Evolutionary conservation across 192 early-diverging fungal species (phyloP).

Genomic region (Chytriomyces sp.): DNA sequence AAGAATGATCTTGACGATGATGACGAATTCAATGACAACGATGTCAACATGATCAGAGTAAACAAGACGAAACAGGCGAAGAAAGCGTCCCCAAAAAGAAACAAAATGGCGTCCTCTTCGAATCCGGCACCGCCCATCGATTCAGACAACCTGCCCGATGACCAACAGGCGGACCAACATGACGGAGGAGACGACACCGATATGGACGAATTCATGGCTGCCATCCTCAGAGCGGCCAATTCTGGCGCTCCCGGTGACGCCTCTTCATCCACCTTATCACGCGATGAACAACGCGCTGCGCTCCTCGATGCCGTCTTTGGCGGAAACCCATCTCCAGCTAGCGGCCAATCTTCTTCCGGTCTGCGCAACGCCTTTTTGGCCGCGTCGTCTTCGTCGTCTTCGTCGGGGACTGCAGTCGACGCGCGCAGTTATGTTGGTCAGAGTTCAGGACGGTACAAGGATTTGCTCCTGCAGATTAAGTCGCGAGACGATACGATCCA

Average conservation of each 20-base stretch:
- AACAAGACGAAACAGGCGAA: not conserved
- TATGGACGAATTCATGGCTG: conserved; percentile 34
- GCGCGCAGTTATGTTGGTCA: conserved; percentile 42
- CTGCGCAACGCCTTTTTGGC: too few relatives aligned
- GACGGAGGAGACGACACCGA: not conserved
- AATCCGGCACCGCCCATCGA: not conserved
- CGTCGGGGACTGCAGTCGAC: conserved; percentile 4
- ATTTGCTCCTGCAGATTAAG: conserved; percentile 63
- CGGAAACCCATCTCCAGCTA: not conserved
- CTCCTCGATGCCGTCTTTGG: conserved; percentile 30
- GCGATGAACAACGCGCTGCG: conserved; percentile 17
- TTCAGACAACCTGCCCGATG: not conserved
- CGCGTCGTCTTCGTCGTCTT: not conserved
- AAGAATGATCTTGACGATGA: not conserved
- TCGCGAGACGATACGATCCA: conserved; percentile 64
- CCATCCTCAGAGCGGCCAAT: conserved; percentile 27
- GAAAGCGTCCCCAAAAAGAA: not conserved
- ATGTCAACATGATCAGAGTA: not conserved
- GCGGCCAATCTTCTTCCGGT: too few relatives aligned
- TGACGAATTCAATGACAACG: not conserved
- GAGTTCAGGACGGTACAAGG: conserved; percentile 53
- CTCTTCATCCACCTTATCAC: not conserved
- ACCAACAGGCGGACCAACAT: not conserved
- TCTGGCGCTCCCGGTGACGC: not conserved
- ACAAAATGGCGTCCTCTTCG: not conserved